Evolutionary conservation across 208 protist genomes (phyloP), one percentile per base, ranked within the genome.

Genomic region (Leishmania amazonensis): DNA sequence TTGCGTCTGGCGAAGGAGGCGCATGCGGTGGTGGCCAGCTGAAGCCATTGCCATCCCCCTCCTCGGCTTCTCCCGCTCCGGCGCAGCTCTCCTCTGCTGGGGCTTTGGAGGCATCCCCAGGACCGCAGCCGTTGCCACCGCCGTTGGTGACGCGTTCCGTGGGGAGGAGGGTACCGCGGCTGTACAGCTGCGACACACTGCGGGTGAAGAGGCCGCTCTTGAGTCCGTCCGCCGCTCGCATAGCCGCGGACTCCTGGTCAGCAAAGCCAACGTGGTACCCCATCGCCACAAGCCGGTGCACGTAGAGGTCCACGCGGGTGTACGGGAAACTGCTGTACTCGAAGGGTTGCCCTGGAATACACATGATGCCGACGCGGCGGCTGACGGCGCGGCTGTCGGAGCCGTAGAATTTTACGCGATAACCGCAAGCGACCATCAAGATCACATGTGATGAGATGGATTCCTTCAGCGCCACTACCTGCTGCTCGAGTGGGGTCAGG

Each of bases 221-320:
- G 38, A 85, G 81, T 0, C 91, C 90, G 62, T 89, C 93, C 5
- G 81, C 88, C 28, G 93, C 91, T n/a, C 95, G 95, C 84, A 96
- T 84, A 21, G 93, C 94, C 0, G 95, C 93, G 1, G 89, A 95
- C 81, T 97, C 95, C 76, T 96, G 93, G 81, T 97, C 95, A 0
- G 95, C 95, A 76, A 97, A 96, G 28, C 85, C 93, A 62, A 97
- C 93, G 83, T 96, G 95, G 81, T 97, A 97, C 62, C 95, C 95
- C 95, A 97, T 97, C 6, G 91, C 90, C 19, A 96, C 93, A 17
- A 97, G 92, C 1, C 95, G 91, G 71, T 91, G 90, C 53, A 97
- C 81, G 76, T 97, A 97, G 49, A 96, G 87, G 62, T 92, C 87
- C 11, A 96, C 91, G 9, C 93, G 91, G 7, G 83, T 88, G 85